Percentiles rank a stretch among this genome's conserved stretches.
phyloP scores from a whole-genome alignment of 2,329 filamentous ascomycete genomes.

The Emmonsiellopsis sp. region DNA sequence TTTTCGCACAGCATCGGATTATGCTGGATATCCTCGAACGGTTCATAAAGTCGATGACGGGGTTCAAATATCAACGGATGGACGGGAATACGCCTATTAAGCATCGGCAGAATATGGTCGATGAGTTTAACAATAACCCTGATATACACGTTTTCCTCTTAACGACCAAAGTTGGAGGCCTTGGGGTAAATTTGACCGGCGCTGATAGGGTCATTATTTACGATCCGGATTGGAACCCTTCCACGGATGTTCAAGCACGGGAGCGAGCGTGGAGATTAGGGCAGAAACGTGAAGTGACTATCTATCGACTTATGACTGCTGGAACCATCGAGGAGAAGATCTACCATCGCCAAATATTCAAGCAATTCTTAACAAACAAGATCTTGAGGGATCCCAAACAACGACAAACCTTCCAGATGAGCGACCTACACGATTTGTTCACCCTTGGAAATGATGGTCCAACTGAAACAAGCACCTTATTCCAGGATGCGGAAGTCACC shows the following conservation, averaged over 20 bases:
- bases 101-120: constrained; percentile 78
- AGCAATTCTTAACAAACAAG: constrained; percentile 95
- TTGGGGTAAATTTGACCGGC: constrained; percentile 90
- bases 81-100: constrained; percentile 87
- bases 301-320: constrained; percentile 95
- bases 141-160: constrained; percentile 80
- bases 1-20: constrained; percentile 88
- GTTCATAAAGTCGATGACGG: constrained; percentile 59
- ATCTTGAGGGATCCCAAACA: constrained; percentile 91
- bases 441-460: constrained; percentile 60
- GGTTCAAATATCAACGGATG: constrained; percentile 77
- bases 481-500: constrained; percentile 75
- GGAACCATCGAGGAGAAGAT: constrained; percentile 99
- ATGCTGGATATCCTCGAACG: constrained; percentile 92
- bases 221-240: constrained; percentile 98
- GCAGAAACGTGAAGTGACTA: constrained; percentile 88
- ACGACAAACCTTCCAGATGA: constrained; percentile 78
- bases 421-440: constrained; percentile 87
- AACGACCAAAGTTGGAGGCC: constrained; percentile 88
- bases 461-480: constrained; percentile 77
- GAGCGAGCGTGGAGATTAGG: constrained; percentile 93
- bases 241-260: constrained; percentile 87
- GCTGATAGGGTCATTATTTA: constrained; percentile 96
- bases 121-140: constrained; percentile 79
- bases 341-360: constrained; percentile 96